A percentile compares a stretch with the other conserved stretches of the same genome.
phyloP scores from a whole-genome alignment of 176 grass and related monocot genomes.

The Puccinellia tenuiflora region DNA sequence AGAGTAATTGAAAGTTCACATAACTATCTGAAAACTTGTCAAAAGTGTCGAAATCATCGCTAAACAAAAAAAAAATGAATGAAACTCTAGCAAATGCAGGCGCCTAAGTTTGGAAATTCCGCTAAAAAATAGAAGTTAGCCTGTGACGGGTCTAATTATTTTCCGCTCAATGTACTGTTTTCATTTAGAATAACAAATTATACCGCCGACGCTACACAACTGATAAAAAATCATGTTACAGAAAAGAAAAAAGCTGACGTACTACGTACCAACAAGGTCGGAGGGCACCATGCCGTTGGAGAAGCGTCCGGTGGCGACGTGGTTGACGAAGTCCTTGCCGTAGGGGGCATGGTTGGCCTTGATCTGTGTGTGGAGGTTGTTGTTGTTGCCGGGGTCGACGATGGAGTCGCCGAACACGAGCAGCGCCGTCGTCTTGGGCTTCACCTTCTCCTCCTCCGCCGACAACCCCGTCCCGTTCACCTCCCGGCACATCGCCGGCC shows the following conservation, averaged over 20 bases:
- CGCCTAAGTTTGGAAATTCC: too few species aligned
- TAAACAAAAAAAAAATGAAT: too few species aligned
- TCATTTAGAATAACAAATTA: too few species aligned
- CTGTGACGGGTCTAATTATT: too few species aligned
- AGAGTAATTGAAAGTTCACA: too few species aligned
- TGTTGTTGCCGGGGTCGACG: conserved; percentile 81
- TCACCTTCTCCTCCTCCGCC: neutral
- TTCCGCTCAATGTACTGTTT: too few species aligned
- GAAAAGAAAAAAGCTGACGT: neutral
- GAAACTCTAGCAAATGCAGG: too few species aligned
- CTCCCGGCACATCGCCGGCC: neutral
- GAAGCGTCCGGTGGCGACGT: conserved; percentile 54
- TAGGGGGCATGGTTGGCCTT: conserved; percentile 67
- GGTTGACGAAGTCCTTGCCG: conserved; percentile 48
- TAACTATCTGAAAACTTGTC: too few species aligned
- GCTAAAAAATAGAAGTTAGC: too few species aligned
- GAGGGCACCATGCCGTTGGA: conserved; percentile 67
- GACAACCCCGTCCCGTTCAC: neutral
- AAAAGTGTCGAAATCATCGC: too few species aligned
- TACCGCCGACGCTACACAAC: too few species aligned
- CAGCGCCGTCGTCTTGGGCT: conserved; percentile 39
- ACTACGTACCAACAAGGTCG: conserved; percentile 54
- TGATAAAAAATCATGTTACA: too few species aligned
- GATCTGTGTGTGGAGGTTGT: conserved; percentile 45
- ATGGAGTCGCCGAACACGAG: conserved; percentile 83